Evolutionary conservation across 2,329 filamentous ascomycete genomes (phyloP), one percentile per base, ranked within the genome.

Genomic region (Aspergillus tamarii): DNA sequence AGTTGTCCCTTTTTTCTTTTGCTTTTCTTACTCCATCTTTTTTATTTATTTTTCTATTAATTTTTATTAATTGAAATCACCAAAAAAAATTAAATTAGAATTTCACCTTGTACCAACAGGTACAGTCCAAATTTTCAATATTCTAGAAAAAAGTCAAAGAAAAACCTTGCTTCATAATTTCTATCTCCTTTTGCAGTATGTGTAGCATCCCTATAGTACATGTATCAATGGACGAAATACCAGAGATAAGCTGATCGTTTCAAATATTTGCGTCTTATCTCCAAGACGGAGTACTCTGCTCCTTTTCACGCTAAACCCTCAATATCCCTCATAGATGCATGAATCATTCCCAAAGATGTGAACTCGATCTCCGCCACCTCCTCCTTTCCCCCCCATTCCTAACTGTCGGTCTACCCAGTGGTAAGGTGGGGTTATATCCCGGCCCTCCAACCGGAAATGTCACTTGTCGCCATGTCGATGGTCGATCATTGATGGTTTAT

Each of bases 291-390:
- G 52, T 39, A 55, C 52, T 55, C 52, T 55, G 32, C 52, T 55
- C 52, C 52, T 55, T 34, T n/a, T 34, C 34, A 55, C 52, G 26
- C 52, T 55, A 55, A 55, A 39, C 14, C 48, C 39, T 39, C 32
- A 55, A 39, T 39, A 55, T 39, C 32, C 11, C 52, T 55, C 32
- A 55, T 55, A 9, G 52, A 39, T 39, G 52, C 52, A 55, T 23
- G n/a, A 23, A 55, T 39, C 21, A 23, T 39, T 39, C 32, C 52
- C 11, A 55, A 55, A 55, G 52, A 55, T 55, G 52, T 55, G 52
- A 55, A 55, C 32, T 55, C n/a, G 32, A 55, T 55, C 52, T 55
- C 52, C 52, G 52, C 52, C 52, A 55, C 52, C 52, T 55, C 52
- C 52, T 55, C 52, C 21, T 54, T 50, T 7, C 19, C 11, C 48